Evolutionary conservation across 2,329 filamentous ascomycete genomes (phyloP).

Genomic region (Raffaelea ambrosiae): DNA sequence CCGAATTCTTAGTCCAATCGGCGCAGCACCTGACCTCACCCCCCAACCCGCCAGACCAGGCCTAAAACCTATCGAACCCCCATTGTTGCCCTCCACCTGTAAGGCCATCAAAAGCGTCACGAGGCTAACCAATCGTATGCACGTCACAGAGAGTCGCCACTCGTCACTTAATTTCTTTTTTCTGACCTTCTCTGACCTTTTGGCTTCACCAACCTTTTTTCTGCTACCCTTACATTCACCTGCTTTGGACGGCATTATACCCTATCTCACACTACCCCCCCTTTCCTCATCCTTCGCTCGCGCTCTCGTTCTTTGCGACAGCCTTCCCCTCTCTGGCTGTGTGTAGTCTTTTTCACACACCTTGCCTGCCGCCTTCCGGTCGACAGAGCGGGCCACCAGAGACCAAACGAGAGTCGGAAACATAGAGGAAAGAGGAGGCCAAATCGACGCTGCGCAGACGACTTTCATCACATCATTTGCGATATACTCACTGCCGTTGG

Average conservation of each 20-base stretch:
- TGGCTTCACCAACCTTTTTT: background rate
- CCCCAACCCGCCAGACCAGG: background rate
- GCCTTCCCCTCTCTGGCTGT: too few relatives aligned
- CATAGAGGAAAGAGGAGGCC: too few relatives aligned
- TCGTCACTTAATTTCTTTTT: slow-evolving; percentile 5
- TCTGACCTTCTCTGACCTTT: background rate
- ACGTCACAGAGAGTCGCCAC: slow-evolving; percentile 14
- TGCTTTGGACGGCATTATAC: background rate
- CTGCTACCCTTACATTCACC: background rate
- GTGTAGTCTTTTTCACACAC: too few relatives aligned
- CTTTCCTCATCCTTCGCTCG: too few relatives aligned
- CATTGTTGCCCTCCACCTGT: background rate
- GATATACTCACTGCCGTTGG: too few relatives aligned
- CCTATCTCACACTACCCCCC: too few relatives aligned
- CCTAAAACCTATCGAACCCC: background rate
- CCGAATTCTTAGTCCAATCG: slow-evolving; percentile 4
- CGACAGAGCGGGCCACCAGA: too few relatives aligned
- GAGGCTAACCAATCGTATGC: slow-evolving; percentile 16
- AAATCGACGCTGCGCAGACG: too few relatives aligned
- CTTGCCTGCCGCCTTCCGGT: too few relatives aligned
- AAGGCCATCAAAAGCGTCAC: slow-evolving; percentile 11
- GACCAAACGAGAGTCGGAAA: too few relatives aligned
- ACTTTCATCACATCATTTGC: too few relatives aligned
- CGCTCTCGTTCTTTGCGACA: too few relatives aligned
- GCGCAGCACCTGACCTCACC: slow-evolving; percentile 8